Evolutionary conservation across 768 basidiomycete species (phyloP), one percentile per base, ranked within the genome.

Genomic region (Hydnomerulius pinastri): DNA sequence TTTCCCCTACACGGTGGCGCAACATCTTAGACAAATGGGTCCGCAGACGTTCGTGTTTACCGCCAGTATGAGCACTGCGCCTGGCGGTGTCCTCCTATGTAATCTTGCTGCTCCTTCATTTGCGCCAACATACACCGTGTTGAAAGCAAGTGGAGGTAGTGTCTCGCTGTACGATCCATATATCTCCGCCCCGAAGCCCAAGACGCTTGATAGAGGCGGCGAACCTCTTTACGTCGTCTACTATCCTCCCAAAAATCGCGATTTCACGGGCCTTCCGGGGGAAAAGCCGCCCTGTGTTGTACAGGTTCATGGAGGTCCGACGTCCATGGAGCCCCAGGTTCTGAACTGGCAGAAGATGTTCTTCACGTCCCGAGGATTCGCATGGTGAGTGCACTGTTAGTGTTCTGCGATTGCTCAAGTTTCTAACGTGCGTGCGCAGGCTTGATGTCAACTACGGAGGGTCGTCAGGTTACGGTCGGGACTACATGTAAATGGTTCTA

Each of bases 391-490:
- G 5, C 23, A 18, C 2, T 28, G 24, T 55, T n/a, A 53, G 33
- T 6, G 33, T 32, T 6, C 4, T 50, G 4, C 35, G 52, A 28
- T 23, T 17, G 21, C 15, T 3, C 17, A 6, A 29, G 32, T 29
- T 30, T 23, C 64, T 49, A 21, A 61, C 55, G 0, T 48, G 48
- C 29, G 4, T 2, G 42, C 50, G 79, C 81, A 82, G 85, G 80
- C 59, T 87, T 24, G 85, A 86, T 44, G 86, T 91, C 29, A 85
- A 91, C 60, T 86, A 89, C 55, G 77, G 86, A 12, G 89, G 89
- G 3, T 86, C 85, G 0, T 81, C 81, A 11, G 84, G 85, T 0
- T 90, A 84, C 56, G 90, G 90, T 0, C 76, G 85, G 5, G 67
- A 68, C 17, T 92, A 89, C 57, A 79, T 77, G 74, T 75, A 53